Conservation (phyloP, 2,329 filamentous ascomycete genomes). For the Bipolaris zeicola region DNA sequence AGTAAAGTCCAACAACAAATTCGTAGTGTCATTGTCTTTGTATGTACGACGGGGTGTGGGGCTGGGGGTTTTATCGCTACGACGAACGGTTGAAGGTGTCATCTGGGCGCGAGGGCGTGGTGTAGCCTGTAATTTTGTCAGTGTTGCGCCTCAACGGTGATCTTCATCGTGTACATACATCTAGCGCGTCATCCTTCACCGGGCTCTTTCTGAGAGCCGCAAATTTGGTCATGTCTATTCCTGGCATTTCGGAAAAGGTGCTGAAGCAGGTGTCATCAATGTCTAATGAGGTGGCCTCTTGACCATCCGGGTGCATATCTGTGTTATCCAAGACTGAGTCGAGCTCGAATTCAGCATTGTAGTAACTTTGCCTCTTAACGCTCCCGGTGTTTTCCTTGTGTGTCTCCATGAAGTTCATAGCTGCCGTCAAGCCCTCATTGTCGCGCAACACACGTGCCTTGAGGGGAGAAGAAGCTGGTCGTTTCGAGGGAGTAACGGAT, state of each 20-base stretch:
- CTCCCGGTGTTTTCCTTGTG: slow-evolving; percentile 28
- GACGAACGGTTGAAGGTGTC: slow-evolving; percentile 59
- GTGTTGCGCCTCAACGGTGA: not conserved
- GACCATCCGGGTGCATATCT: slow-evolving; percentile 43
- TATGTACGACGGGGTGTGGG: slow-evolving; percentile 60
- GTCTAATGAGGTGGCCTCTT: slow-evolving; percentile 42
- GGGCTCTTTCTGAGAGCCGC: slow-evolving; percentile 69
- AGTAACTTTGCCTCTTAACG: slow-evolving; percentile 29
- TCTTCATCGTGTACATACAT: slow-evolving; percentile 18
- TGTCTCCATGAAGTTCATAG: slow-evolving; percentile 43
- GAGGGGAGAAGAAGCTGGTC: slow-evolving; percentile 27
- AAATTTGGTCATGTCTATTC: slow-evolving; percentile 78
- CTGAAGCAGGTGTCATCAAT: slow-evolving; percentile 78
- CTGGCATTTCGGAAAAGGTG: slow-evolving; percentile 83
- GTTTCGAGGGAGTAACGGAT: slow-evolving; percentile 26
- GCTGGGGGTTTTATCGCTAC: slow-evolving; percentile 52
- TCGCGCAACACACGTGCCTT: slow-evolving; percentile 39
- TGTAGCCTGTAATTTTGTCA: slow-evolving; percentile 31
- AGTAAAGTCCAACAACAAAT: slow-evolving; percentile 85
- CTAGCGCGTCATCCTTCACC: slow-evolving; percentile 43
- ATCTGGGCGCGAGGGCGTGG: slow-evolving; percentile 46
- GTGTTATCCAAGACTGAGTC: slow-evolving; percentile 36
- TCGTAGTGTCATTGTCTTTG: slow-evolving; percentile 67
- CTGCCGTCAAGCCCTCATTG: slow-evolving; percentile 48
- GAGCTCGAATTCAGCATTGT: slow-evolving; percentile 27